These are phyloP conservation scores for Trematosphaeria pertusa DNA, from an alignment of 2,329 filamentous ascomycete species.

Conservation along the genomic window DNA sequence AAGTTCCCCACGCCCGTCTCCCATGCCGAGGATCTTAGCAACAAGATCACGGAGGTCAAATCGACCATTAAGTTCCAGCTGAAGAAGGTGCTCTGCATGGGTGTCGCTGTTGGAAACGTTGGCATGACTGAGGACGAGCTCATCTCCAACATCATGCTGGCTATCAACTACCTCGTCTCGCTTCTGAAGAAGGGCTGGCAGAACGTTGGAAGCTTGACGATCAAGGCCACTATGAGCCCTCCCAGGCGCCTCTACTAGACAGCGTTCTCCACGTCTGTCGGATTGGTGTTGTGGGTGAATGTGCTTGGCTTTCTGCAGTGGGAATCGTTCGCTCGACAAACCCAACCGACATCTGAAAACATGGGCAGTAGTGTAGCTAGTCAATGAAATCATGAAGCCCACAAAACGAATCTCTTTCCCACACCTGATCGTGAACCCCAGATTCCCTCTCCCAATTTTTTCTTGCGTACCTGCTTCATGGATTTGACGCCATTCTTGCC, in stretches of 20 bases:
- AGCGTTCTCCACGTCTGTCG: constrained; percentile 19
- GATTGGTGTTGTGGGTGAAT: constrained; percentile 19
- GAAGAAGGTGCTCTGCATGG: constrained; percentile 99
- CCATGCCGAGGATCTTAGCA: constrained; percentile 89
- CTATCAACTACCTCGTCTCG: constrained; percentile 99
- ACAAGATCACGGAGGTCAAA: constrained; percentile 99
- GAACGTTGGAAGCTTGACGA: constrained; percentile 99
- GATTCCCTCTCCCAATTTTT: too few species aligned
- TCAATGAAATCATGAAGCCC: constrained; percentile 40
- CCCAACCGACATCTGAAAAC: constrained; percentile 3
- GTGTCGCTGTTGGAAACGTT: constrained; percentile 98
- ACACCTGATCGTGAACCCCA: too few species aligned
- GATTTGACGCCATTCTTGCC: too few species aligned
- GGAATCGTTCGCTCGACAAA: not conserved
- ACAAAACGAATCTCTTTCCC: constrained; percentile 4
- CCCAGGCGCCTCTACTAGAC: constrained; percentile 95
- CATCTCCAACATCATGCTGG: constrained; percentile 98
- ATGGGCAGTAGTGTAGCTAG: constrained; percentile 41
- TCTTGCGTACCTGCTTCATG: too few species aligned
- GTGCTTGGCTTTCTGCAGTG: not conserved
- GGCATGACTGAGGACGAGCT: constrained; percentile 96
- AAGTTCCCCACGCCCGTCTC: constrained; percentile 99
- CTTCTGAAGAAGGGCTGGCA: constrained; percentile 99
- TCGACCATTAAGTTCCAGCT: constrained; percentile 99
- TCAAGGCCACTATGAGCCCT: constrained; percentile 99